Conservation (phyloP, 345 rosid genomes). For the Citrus maxima region DNA sequence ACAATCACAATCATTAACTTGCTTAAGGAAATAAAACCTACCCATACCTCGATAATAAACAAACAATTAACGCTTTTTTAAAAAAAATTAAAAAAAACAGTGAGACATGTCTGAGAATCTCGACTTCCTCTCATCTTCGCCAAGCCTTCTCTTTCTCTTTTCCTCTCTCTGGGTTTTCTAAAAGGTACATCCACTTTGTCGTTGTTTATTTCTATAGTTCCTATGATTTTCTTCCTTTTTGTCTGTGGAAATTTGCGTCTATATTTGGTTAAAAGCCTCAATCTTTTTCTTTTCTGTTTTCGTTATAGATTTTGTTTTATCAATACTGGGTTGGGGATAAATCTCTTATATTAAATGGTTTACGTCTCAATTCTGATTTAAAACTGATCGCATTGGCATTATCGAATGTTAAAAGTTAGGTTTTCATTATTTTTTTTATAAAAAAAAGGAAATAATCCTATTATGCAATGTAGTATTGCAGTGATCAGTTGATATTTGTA, state of each 20-base stretch:
- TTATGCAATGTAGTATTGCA: neutral
- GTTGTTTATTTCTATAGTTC: neutral
- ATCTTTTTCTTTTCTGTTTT: neutral
- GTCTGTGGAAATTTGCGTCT: neutral
- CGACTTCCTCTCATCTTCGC: constrained; percentile 4
- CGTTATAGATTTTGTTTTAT: constrained; percentile 13
- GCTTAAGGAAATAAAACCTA: constrained; percentile 1
- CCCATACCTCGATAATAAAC: neutral
- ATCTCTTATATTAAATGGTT: neutral
- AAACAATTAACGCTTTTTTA: constrained; percentile 1
- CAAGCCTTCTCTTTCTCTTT: constrained; percentile 5
- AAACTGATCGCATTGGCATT: constrained; percentile 21
- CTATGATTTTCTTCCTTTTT: neutral
- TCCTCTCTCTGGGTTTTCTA: constrained; percentile 13
- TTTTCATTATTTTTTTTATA: neutral
- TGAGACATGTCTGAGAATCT: constrained; percentile 15
- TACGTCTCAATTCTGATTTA: neutral
- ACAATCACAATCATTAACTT: constrained; percentile 3
- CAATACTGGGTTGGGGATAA: neutral
- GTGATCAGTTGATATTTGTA: neutral
- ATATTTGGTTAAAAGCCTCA: neutral
- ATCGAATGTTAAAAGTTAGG: neutral
- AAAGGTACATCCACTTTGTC: constrained; percentile 19
- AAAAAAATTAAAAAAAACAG: neutral
- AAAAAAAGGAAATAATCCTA: neutral